Evolutionary conservation across 2,329 filamentous ascomycete species (phyloP).

Genomic region (Venturia asperata): DNA sequence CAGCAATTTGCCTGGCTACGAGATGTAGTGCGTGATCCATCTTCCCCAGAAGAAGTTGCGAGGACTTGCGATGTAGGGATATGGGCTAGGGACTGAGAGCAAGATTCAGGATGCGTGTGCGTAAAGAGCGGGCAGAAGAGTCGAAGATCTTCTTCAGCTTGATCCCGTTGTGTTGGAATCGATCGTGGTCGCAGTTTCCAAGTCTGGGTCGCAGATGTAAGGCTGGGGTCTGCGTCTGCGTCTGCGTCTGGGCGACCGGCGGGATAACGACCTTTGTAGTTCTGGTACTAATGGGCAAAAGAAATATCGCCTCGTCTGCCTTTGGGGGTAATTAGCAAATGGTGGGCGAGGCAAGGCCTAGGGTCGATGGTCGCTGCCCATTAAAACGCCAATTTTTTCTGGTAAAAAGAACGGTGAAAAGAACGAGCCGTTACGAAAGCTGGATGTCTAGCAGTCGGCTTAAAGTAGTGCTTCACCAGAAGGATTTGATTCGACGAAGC

Average conservation of each 20-base stretch:
- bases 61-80: background rate
- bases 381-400: background rate
- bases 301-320: background rate
- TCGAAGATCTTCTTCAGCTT: background rate
- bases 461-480: background rate
- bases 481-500: background rate
- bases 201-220: background rate
- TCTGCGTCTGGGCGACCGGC: background rate
- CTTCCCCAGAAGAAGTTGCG: background rate
- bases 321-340: background rate
- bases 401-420: background rate
- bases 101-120: background rate
- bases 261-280: background rate
- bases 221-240: background rate
- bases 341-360: background rate
- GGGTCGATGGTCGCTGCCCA: background rate
- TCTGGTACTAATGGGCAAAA: background rate
- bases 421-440: background rate
- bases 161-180: background rate
- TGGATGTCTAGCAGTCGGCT: background rate
- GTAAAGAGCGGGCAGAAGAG: too few species aligned
- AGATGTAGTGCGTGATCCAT: background rate
- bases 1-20: conserved; percentile 7
- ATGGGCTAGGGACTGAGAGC: background rate
- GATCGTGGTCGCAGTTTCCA: background rate